Evolutionary conservation across 2,329 filamentous ascomycete genomes (phyloP).

Genomic region (Metarhizium brunneum): DNA sequence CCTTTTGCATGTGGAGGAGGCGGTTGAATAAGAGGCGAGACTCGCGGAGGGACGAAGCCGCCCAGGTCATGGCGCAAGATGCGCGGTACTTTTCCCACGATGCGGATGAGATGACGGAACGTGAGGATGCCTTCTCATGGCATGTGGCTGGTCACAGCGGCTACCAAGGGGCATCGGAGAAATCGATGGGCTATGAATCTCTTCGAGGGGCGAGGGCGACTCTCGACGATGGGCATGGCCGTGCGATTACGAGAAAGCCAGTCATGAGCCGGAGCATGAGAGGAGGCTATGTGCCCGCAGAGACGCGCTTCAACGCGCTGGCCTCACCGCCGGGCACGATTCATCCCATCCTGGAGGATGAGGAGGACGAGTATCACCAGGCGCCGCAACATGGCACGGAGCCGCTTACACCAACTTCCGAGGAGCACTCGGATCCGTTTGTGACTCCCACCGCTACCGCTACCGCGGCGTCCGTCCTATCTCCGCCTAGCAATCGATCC

Average conservation of each 20-base stretch:
- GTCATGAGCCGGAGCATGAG: constrained; percentile 17
- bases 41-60: constrained; percentile 32
- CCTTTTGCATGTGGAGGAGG: constrained; percentile 42
- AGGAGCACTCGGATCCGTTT: constrained; percentile 39
- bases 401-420: constrained; percentile 24
- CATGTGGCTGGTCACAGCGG: not conserved
- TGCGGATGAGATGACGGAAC: constrained; percentile 38
- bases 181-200: constrained; percentile 41
- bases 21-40: constrained; percentile 25
- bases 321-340: constrained; percentile 31
- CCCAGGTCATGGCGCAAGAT: constrained; percentile 41
- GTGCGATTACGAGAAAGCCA: constrained; percentile 24
- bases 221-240: constrained; percentile 21
- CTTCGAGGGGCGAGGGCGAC: constrained; percentile 24
- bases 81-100: constrained; percentile 34
- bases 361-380: constrained; percentile 37
- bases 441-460: constrained; percentile 28
- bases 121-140: constrained; percentile 12
- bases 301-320: constrained; percentile 18
- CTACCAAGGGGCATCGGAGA: constrained; percentile 17
- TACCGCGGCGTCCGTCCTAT: constrained; percentile 12
- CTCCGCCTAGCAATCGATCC: constrained; percentile 20
- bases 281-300: constrained; percentile 23
- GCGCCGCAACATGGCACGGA: not conserved
- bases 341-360: constrained; percentile 50